Percentiles rank a stretch among this genome's conserved stretches.
These are phyloP conservation scores for Pichia nakasei DNA, from an alignment of 805 yeast species.

Conservation along the genomic window DNA sequence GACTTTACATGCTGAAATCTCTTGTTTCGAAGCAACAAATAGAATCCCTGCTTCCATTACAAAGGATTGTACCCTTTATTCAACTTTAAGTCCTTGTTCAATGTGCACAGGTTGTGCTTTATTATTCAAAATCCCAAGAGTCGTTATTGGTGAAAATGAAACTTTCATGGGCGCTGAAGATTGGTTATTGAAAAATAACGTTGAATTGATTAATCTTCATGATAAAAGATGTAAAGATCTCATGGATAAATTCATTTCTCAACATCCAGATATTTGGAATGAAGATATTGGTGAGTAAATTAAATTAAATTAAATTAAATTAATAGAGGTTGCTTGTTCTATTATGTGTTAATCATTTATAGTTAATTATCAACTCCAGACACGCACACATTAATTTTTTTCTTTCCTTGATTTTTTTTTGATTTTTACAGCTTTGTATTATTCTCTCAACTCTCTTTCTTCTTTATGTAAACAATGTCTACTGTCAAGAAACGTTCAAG, in stretches of 20 bases:
- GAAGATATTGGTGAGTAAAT: constrained; percentile 60
- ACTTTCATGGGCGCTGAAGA: constrained; percentile 82
- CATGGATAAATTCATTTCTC: constrained; percentile 71
- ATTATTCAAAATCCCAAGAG: constrained; percentile 79
- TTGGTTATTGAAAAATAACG: constrained; percentile 55
- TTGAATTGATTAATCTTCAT: constrained; percentile 57
- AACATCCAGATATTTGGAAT: constrained; percentile 70
- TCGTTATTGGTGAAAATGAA: constrained; percentile 82
- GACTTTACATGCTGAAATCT: constrained; percentile 86
- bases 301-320: too few relatives aligned
- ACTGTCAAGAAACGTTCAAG: too few relatives aligned
- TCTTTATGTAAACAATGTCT: too few relatives aligned
- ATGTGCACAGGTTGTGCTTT: constrained; percentile 95
- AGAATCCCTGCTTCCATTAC: constrained; percentile 72
- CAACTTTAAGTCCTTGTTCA: constrained; percentile 86
- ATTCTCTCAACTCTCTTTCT: too few relatives aligned
- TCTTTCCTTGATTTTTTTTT: too few relatives aligned
- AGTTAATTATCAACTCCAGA: too few relatives aligned
- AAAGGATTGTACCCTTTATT: constrained; percentile 82
- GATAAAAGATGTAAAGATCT: constrained; percentile 55
- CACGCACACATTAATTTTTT: too few relatives aligned
- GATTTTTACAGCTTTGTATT: too few relatives aligned
- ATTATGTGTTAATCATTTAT: too few relatives aligned
- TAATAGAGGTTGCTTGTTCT: not conserved
- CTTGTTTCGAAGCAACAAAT: constrained; percentile 86